phyloP scores from a whole-genome alignment of 257 asterid genomes.

The Haberlea rhodopensis region DNA sequence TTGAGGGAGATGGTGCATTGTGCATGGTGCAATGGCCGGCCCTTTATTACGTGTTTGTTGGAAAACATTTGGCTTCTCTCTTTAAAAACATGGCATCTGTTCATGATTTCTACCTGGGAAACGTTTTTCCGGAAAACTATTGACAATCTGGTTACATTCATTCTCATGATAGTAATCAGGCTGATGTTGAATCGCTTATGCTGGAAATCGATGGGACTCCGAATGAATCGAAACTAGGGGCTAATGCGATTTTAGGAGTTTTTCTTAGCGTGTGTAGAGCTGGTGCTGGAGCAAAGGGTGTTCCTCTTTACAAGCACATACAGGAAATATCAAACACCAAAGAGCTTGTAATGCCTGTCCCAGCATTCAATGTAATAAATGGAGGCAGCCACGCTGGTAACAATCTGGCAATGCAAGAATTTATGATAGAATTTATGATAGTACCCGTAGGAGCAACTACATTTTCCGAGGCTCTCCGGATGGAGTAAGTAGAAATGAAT shows the following conservation, averaged over 20 bases:
- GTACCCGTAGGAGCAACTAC: constrained; percentile 90
- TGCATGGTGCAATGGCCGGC: constrained; percentile 5
- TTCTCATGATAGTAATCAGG: constrained; percentile 55
- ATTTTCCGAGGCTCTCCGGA: constrained; percentile 80
- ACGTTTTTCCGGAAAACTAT: background rate
- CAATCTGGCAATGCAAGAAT: constrained; percentile 97
- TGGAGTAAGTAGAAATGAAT: constrained; percentile 58
- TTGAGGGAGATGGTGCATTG: background rate
- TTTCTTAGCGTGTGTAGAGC: constrained; percentile 95
- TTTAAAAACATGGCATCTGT: background rate
- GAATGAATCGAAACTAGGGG: constrained; percentile 89
- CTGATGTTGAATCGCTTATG: constrained; percentile 75
- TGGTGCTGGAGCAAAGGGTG: constrained; percentile 94
- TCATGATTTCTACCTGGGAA: constrained; percentile 12
- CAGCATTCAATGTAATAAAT: constrained; percentile 92
- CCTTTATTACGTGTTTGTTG: background rate
- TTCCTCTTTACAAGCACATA: constrained; percentile 80
- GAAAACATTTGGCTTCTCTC: background rate
- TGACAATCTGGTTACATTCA: constrained; percentile 14
- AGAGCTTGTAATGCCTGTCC: constrained; percentile 98
- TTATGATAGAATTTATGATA: no score
- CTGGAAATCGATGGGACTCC: constrained; percentile 94
- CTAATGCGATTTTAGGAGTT: constrained; percentile 95
- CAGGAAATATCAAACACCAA: constrained; percentile 79
- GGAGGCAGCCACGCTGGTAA: constrained; percentile 99